Percentiles rank a stretch among this genome's conserved stretches.
Evolutionary conservation across 805 yeast species (phyloP).

Genomic region (Sugiyamaella boreocaroliniensis): DNA sequence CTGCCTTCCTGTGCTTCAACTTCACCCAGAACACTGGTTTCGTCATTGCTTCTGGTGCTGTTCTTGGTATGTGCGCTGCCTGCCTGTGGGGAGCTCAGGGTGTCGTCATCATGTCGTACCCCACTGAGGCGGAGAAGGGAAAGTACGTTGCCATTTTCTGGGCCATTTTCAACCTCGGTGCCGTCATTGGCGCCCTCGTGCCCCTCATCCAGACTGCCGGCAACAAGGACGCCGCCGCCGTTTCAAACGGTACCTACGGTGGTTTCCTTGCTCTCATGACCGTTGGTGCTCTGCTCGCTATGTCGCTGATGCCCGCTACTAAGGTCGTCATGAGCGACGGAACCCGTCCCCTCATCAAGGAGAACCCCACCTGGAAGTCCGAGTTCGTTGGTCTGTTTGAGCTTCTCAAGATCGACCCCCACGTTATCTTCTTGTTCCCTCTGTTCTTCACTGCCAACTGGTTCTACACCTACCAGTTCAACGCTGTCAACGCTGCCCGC

Average conservation of each 20-base stretch:
- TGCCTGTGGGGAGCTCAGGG: constrained; percentile 57
- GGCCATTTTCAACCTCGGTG: constrained; percentile 57
- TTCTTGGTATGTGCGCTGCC: constrained; percentile 50
- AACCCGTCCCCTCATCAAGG: constrained; percentile 39
- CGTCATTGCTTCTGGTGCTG: constrained; percentile 51
- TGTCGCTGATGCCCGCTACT: constrained; percentile 41
- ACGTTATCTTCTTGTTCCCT: constrained; percentile 48
- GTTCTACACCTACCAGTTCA: constrained; percentile 61
- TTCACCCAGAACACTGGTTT: constrained; percentile 44
- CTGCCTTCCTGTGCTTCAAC: constrained; percentile 39
- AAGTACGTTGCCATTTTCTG: constrained; percentile 49
- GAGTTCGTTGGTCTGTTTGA: constrained; percentile 40
- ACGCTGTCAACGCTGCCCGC: constrained; percentile 48
- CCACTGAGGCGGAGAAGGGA: constrained; percentile 49
- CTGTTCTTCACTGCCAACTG: constrained; percentile 59
- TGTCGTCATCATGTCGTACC: constrained; percentile 50
- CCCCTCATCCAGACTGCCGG: constrained; percentile 50
- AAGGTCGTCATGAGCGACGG: constrained; percentile 48
- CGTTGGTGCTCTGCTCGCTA: constrained; percentile 41
- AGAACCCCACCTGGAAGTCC: constrained; percentile 40
- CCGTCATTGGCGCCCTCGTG: constrained; percentile 51
- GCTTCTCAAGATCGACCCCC: constrained; percentile 38
- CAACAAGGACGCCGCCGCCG: constrained; percentile 26
- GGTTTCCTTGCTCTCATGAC: constrained; percentile 50
- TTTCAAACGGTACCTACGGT: constrained; percentile 45